Conservation (phyloP, 306 rosid species). For the Parietaria judaica region DNA sequence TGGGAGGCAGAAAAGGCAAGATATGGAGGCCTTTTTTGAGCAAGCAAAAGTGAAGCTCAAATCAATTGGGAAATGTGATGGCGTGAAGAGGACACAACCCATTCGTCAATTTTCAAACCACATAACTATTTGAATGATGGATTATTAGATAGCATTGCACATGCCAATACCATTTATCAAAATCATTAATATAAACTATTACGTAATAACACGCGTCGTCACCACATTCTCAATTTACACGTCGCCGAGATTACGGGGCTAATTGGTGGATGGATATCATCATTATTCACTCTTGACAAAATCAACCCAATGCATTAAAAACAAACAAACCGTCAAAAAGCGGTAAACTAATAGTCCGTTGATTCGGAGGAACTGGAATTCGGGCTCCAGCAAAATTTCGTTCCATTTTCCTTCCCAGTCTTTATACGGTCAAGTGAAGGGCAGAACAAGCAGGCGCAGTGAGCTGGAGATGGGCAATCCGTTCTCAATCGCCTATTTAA, state of each 20-base stretch:
- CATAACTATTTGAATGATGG: background rate
- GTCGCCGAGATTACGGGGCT: constrained; percentile 30
- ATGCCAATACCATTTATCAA: constrained; percentile 19
- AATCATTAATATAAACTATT: constrained; percentile 16
- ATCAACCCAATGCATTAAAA: background rate
- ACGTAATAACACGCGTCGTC: constrained; percentile 21
- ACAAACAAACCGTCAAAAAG: no score
- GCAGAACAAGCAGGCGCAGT: no score
- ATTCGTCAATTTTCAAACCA: constrained; percentile 18
- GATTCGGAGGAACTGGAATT: background rate
- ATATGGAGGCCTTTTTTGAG: background rate
- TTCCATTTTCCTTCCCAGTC: no score
- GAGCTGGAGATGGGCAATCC: no score
- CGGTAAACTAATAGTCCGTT: no score
- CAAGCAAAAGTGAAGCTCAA: constrained; percentile 5
- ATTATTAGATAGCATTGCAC: constrained; percentile 24
- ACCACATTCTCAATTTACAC: constrained; percentile 18
- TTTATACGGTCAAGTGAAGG: no score
- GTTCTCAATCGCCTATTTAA: no score
- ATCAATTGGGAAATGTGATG: constrained; percentile 17
- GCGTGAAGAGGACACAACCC: constrained; percentile 1
- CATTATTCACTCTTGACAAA: constrained; percentile 9
- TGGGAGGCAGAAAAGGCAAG: background rate
- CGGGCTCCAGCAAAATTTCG: background rate
- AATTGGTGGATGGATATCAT: constrained; percentile 5